phyloP scores from a whole-genome alignment of 176 grass and related monocot species.

The Avena sativa region DNA sequence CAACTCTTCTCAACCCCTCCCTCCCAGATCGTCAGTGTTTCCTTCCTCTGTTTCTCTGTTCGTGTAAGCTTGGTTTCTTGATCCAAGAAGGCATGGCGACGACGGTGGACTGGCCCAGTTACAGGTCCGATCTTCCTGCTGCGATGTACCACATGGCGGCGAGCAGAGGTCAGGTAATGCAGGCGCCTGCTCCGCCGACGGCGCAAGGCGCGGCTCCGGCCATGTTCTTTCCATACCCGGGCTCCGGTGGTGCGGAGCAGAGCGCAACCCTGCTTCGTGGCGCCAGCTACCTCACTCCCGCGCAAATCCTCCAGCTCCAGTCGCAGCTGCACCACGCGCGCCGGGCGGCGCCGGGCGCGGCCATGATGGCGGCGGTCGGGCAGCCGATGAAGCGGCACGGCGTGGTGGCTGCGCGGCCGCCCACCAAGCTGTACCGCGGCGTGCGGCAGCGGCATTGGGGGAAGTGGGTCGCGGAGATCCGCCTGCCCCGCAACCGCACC shows the following conservation, averaged over 20 bases:
- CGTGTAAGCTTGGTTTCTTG: not conserved
- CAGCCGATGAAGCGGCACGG: conserved; percentile 72
- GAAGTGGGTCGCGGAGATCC: conserved; percentile 87
- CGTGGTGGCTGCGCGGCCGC: not conserved
- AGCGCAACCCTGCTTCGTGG: conserved; percentile 19
- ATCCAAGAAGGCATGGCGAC: conserved; percentile 54
- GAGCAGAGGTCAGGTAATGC: conserved; percentile 57
- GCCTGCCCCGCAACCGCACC: conserved; percentile 76
- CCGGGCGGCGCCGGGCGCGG: not conserved
- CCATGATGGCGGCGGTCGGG: conserved; percentile 43
- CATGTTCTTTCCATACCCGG: conserved; percentile 49
- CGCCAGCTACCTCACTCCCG: conserved; percentile 40
- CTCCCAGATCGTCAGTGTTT: not conserved
- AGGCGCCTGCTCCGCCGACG: conserved; percentile 36
- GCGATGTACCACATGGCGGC: conserved; percentile 37
- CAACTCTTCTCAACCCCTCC: not conserved
- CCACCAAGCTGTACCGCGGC: conserved; percentile 82
- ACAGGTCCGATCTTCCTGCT: conserved; percentile 15
- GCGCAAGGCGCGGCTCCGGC: not conserved
- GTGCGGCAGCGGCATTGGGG: conserved; percentile 82
- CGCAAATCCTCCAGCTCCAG: conserved; percentile 44
- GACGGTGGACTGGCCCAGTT: conserved; percentile 55
- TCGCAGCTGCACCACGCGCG: conserved; percentile 49
- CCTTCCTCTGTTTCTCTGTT: conserved; percentile 20
- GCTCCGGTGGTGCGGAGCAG: conserved; percentile 24